These are phyloP conservation scores for Malus hybrid DNA, from an alignment of 331 rosid genomes.

Conservation along the genomic window DNA sequence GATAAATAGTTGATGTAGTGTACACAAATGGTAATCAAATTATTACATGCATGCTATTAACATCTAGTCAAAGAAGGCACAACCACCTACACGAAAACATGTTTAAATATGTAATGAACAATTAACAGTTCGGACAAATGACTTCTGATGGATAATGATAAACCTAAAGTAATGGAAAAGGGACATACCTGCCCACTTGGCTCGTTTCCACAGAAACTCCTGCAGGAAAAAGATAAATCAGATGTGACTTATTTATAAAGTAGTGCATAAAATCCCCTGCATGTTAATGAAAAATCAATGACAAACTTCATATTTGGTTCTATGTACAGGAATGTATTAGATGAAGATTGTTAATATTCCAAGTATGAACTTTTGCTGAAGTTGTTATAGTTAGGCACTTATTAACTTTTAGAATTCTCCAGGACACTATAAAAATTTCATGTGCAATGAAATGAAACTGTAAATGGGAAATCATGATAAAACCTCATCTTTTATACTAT, in stretches of 20 bases:
- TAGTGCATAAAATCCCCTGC: constrained; percentile 1
- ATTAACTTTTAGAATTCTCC: neutral
- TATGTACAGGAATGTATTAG: neutral
- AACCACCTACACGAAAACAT: neutral
- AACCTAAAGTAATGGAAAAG: constrained; percentile 10
- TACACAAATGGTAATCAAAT: neutral
- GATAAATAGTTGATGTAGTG: neutral
- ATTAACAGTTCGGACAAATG: neutral
- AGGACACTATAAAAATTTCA: neutral
- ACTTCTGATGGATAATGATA: neutral
- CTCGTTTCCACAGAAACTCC: constrained; percentile 66
- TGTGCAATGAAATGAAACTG: neutral
- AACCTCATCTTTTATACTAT: neutral
- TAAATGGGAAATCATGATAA: neutral
- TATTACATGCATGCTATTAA: neutral
- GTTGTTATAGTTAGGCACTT: neutral
- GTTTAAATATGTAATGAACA: neutral
- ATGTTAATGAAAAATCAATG: neutral
- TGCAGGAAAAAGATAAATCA: constrained; percentile 35
- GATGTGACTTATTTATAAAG: neutral
- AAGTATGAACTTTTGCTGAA: neutral
- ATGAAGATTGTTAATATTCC: neutral
- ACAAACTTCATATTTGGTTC: neutral
- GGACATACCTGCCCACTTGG: constrained; percentile 61
- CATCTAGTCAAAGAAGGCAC: neutral